Evolutionary conservation across 2,329 filamentous ascomycete species (phyloP).

Genomic region (Penicillium sp.): DNA sequence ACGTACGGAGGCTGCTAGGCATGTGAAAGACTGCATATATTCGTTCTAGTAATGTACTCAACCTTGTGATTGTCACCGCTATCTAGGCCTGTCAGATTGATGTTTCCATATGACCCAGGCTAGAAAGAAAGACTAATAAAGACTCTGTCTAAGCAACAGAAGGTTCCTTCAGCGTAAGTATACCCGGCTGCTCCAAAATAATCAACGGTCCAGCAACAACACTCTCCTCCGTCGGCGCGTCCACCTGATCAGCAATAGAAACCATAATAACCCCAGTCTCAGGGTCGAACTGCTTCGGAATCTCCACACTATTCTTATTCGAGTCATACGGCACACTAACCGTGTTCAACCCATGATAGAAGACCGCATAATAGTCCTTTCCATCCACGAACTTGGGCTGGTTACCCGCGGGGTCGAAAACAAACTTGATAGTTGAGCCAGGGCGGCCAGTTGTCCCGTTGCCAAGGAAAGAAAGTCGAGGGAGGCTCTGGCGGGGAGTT

Average conservation of each 20-base stretch:
- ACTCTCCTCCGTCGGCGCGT: neutral
- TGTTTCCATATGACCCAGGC: too few species aligned
- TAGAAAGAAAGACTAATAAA: neutral
- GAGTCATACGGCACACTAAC: neutral
- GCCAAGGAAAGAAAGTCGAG: neutral
- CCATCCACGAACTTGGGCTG: neutral
- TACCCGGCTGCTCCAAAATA: neutral
- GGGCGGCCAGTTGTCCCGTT: neutral
- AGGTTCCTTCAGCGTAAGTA: neutral
- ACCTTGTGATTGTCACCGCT: too few species aligned
- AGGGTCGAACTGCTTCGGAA: neutral
- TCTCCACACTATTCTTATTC: neutral
- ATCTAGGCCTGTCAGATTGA: too few species aligned
- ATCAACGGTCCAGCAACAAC: neutral
- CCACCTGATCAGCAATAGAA: neutral
- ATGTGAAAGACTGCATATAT: too few species aligned
- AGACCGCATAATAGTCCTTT: neutral
- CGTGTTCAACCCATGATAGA: neutral
- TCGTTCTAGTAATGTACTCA: too few species aligned
- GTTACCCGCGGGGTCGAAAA: neutral
- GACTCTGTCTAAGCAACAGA: neutral
- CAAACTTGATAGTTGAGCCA: neutral
- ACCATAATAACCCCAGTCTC: neutral
- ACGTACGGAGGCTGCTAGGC: too few species aligned
- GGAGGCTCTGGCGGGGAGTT: neutral